Conservation (phyloP, 2,329 filamentous ascomycete genomes). For the Cladophialophora yegresii region DNA sequence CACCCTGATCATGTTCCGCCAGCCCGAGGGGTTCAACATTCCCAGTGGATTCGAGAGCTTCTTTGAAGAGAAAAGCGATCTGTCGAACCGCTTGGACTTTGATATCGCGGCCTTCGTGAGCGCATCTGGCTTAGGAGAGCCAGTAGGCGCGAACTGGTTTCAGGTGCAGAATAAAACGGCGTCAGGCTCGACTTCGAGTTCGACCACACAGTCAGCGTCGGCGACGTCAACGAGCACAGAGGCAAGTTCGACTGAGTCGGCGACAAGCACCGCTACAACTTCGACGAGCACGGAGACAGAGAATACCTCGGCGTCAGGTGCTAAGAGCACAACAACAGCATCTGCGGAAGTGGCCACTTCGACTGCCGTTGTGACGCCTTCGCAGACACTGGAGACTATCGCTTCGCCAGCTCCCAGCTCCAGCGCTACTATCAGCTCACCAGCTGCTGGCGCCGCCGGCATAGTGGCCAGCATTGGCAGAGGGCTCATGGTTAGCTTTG, state of each 20-base stretch:
- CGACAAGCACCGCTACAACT: not conserved
- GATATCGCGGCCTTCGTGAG: constrained; percentile 42
- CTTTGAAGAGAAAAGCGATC: constrained; percentile 29
- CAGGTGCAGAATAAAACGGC: constrained; percentile 36
- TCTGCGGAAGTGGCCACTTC: not conserved
- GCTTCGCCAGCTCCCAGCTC: not conserved
- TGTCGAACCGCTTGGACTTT: constrained; percentile 39
- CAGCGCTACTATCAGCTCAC: constrained; percentile 7
- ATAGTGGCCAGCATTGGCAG: not conserved
- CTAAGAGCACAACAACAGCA: not conserved
- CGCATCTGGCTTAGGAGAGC: constrained; percentile 39
- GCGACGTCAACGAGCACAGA: not conserved
- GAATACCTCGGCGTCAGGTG: not conserved
- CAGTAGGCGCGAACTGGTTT: constrained; percentile 46
- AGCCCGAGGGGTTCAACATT: constrained; percentile 38
- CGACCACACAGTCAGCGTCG: constrained; percentile 4
- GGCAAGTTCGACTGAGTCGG: not conserved
- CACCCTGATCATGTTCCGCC: constrained; percentile 40
- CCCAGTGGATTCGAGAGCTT: constrained; percentile 41
- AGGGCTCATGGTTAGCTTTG: constrained; percentile 2
- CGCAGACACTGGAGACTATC: not conserved
- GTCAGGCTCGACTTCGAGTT: constrained; percentile 3
- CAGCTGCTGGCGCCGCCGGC: not conserved
- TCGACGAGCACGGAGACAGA: not conserved
- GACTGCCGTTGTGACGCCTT: constrained; percentile 2